Base-by-base conservation (phyloP, 2,329 filamentous ascomycete species). In the Microdochium trichocladiopsis region DNA sequence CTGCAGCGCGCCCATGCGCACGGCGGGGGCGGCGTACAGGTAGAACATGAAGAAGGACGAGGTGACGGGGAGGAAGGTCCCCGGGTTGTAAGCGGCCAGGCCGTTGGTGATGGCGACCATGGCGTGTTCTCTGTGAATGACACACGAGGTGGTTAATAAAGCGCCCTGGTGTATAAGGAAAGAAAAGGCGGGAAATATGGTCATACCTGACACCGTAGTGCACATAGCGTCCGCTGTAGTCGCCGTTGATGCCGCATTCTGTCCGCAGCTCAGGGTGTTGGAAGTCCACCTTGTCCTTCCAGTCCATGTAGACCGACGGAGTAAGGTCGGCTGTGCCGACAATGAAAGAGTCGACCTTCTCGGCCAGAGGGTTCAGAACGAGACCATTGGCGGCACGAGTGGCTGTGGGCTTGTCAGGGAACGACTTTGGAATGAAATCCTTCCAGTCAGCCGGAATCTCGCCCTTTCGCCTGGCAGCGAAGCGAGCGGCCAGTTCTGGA, bases 21-120 rank as follows among this genome's bases (percentile, higher is more conserved):
- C 73, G 6, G 73, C 80, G 0, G 79, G 75, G 1, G 81, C 80
- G 10, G 79, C 79, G 53, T 79, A 77, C 59, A 78, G 66, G 57
- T 83, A 83, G 64, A 84, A 84, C 77, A 84, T 84, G 69, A 83
- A 83, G 66, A 84, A 84, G 4, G 72, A 74, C 0, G 77, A 76
- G 1, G 80, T 84, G 33, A 83, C 66, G 0, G 80, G 80, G 8
- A 84, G 65, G 56, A 84, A 74, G 0, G 79, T 80, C 23, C 72
- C 75, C 33, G 72, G 76, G 53, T 70, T 69, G 54, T 72, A 85
- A 1, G 82, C 82, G 0, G 82, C 80, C 3, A 86, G 64, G 2
- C 82, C 83, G 61, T 82, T 82, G 6, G 75, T 73, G 23, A 82
- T 77, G 25, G 75, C 66, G 2, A 72, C 73, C 82, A 86, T 85